Evolutionary conservation across 495 filamentous ascomycete genomes (phyloP), one percentile per base, ranked within the genome.

Genomic region (Pseudevernia furfuracea): DNA sequence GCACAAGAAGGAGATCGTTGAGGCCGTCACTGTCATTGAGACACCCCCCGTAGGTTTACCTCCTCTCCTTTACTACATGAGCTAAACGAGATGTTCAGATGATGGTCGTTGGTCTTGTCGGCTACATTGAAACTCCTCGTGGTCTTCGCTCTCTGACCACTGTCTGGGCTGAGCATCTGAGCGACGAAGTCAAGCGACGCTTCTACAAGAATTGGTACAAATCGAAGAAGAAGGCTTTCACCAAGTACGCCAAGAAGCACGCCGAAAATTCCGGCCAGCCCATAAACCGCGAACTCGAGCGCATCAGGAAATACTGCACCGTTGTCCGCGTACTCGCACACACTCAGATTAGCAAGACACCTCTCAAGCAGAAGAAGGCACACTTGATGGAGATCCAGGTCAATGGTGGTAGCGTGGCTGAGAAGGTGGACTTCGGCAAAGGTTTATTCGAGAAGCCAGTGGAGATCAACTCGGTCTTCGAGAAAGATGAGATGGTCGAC

Each of bases 201-300:
- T 99, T 99, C 90, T 99, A 99, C 89, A 99, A 99, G 91, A 99
- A 99, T 86, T 99, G 95, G 95, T 99, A 99, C 89, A 96, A 95
- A 85, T 89, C 85, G 85, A 99, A 99, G 92, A 97, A 96, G 90
- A 99, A 99, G 92, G 95, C 95, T 64, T 99, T 97, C 85, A 99
- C 95, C 84, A 96, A 95, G 85, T 99, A 99, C 81, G 89, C 95
- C 85, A 97, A 97, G 90, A 93, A 96, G 86, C 90, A 97, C 88
- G 89, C 95, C 70, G 92, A 96, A 79, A 88, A 80, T 82, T 86
- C 74, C 80, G 93, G 90, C 72, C 82, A 90, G 71, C 89, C 90
- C 70, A 88, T 98, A 82, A 90, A 87, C 77, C 88, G 89, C 77
- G 95, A 99, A 81, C 88, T 97, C 71, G 93, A 96, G 86, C 92